A percentile compares a stretch with the other conserved stretches of the same genome.
Conservation (phyloP, 192 early-diverging fungal genomes). For the Glomus cerebriforme region DNA sequence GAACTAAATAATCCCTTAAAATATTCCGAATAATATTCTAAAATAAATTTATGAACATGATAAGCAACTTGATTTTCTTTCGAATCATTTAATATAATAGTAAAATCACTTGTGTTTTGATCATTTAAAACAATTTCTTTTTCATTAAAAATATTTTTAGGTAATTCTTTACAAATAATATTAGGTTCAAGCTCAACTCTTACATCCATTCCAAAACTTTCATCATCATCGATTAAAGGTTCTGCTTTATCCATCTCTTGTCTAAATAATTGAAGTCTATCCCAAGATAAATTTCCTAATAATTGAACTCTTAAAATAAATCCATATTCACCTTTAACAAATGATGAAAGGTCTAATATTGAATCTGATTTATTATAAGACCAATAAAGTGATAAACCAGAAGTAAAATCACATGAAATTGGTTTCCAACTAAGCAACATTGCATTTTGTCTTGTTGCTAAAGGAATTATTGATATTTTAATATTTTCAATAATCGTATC, state of each 20-base stretch:
- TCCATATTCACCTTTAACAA: not conserved
- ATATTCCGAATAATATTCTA: not conserved
- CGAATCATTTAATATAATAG: not conserved
- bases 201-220: not conserved
- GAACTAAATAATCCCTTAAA: not conserved
- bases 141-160: not conserved
- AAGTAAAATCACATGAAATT: not conserved
- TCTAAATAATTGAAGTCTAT: not conserved
- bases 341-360: not conserved
- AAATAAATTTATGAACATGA: not conserved
- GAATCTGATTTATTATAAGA: not conserved
- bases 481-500: not conserved
- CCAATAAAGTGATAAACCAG: not conserved
- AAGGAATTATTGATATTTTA: not conserved
- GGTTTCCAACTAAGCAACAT: not conserved
- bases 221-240: not conserved
- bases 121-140: not conserved
- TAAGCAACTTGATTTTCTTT: not conserved
- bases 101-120: constrained; percentile 3
- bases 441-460: not conserved
- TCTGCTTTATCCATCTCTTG: not conserved
- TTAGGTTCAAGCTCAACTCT: not conserved
- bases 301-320: not conserved
- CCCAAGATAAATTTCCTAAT: not conserved
- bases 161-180: not conserved